Evolutionary conservation across 2,329 filamentous ascomycete genomes (phyloP).

Genomic region (Aspergillus ochraceus): DNA sequence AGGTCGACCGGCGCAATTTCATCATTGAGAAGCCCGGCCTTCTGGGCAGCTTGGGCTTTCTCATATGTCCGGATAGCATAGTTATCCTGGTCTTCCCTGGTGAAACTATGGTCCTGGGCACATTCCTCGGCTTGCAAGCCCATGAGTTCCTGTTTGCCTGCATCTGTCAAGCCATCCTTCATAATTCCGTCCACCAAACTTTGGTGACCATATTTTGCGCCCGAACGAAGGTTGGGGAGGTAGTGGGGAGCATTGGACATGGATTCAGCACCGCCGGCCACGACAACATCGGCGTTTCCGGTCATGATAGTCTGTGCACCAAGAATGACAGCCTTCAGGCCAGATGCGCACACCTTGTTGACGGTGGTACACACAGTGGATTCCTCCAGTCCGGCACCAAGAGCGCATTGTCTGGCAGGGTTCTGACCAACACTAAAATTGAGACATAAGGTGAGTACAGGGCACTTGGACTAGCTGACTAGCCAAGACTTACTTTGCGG

Average conservation of each 20-base stretch:
- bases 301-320: conserved; percentile 97
- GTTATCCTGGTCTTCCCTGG: conserved; percentile 84
- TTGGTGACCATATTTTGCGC: conserved; percentile 93
- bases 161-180: conserved; percentile 92
- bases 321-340: conserved; percentile 89
- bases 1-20: conserved; percentile 93
- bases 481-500: conserved; percentile 70
- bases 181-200: conserved; percentile 85
- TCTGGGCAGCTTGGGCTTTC: conserved; percentile 83
- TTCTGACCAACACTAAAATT: conserved; percentile 81
- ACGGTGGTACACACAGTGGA: conserved; percentile 84
- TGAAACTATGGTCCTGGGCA: conserved; percentile 76
- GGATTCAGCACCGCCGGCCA: conserved; percentile 93
- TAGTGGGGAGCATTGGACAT: conserved; percentile 99
- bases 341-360: conserved; percentile 98
- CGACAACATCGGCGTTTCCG: conserved; percentile 86
- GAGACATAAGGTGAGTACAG: conserved; percentile 6
- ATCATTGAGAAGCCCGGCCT: conserved; percentile 73
- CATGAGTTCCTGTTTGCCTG: conserved; percentile 93
- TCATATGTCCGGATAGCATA: conserved; percentile 96
- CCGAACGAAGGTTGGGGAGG: conserved; percentile 79
- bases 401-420: conserved; percentile 89
- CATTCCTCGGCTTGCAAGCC: conserved; percentile 91
- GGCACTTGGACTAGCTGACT: background rate
- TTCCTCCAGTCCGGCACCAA: conserved; percentile 81